Conservation (phyloP, 805 yeast species). For the Sugiyamaella marilandica region DNA sequence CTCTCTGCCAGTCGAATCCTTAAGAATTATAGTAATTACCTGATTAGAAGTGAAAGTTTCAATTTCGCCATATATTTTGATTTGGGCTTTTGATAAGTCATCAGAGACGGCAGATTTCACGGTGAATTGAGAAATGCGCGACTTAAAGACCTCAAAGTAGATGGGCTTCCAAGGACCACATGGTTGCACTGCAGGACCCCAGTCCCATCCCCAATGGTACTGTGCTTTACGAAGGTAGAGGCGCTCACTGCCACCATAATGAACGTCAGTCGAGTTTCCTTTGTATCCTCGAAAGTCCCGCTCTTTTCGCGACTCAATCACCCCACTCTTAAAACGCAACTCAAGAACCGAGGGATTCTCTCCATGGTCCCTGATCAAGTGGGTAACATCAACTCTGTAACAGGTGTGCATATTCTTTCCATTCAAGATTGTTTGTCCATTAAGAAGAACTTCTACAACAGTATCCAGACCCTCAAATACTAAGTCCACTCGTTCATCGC, state of each 20-base stretch:
- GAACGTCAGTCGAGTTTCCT: not conserved
- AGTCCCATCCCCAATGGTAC: conserved; percentile 55
- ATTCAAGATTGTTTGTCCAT: conserved; percentile 33
- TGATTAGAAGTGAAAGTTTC: not conserved
- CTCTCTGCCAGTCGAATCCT: not conserved
- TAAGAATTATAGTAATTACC: not conserved
- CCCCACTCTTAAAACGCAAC: not conserved
- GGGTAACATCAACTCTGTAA: conserved; percentile 30
- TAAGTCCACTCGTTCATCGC: conserved; percentile 15
- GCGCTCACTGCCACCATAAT: not conserved
- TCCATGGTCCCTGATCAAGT: not conserved
- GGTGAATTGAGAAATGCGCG: conserved; percentile 20
- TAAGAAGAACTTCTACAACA: conserved; percentile 34
- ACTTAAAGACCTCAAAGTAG: conserved; percentile 24
- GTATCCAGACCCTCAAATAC: conserved; percentile 43
- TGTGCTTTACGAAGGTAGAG: conserved; percentile 43
- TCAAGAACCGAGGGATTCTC: not conserved
- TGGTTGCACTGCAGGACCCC: conserved; percentile 44
- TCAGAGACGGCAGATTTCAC: not conserved
- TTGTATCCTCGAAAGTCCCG: not conserved
- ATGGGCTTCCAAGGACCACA: conserved; percentile 45
- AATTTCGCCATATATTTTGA: not conserved
- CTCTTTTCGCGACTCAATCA: not conserved
- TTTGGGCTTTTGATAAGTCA: not conserved
- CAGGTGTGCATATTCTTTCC: conserved; percentile 42